Evolutionary conservation across 2,329 filamentous ascomycete species (phyloP), one percentile per base, ranked within the genome.

Genomic region (Aspergillus tubingensis): DNA sequence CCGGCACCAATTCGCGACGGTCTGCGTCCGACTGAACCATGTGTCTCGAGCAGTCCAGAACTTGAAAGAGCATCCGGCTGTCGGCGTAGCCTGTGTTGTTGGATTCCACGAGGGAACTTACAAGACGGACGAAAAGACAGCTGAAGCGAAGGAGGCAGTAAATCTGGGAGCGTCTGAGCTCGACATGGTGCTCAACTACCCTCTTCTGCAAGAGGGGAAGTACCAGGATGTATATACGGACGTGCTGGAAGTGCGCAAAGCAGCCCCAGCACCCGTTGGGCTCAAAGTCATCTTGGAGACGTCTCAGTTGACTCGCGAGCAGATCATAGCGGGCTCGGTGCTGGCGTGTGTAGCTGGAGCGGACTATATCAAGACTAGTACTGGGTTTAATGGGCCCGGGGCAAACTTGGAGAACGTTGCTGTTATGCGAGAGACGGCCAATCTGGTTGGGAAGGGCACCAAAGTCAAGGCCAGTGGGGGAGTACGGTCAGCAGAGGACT

Each of bases 211-310:
- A 51, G 62, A 72, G 1, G 72, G 75, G 2, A 65, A 79, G 25
- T 86, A 84, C 70, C 72, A 68, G 6, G 72, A 77, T 11, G 81
- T 86, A 51, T 86, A 82, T 73, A 72, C 75, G 19, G 84, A 87
- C 67, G 76, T 87, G 30, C 74, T 77, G 13, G 78, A 80, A 6
- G 79, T 87, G 32, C 80, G 85, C 15, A 73, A 75, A 3, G 79
- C 81, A 21, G 81, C 77, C 36, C 80, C 72, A 1, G 63, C 70
- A 5, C 77, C 79, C 8, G 70, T 77, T 2, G 73, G 77, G 21
- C 66, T 83, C 43, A 87, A 88, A 70, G 80, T 86, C 49, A 88
- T 87, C 63, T 72, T 87, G 54, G 85, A 87, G 69, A 86, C 85
- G 7, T 82, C 81, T 0, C 81, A 84, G 67, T 75, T 87, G 17